Conservation (phyloP, 75 land plant species). For the Pinus tabuliformis region DNA sequence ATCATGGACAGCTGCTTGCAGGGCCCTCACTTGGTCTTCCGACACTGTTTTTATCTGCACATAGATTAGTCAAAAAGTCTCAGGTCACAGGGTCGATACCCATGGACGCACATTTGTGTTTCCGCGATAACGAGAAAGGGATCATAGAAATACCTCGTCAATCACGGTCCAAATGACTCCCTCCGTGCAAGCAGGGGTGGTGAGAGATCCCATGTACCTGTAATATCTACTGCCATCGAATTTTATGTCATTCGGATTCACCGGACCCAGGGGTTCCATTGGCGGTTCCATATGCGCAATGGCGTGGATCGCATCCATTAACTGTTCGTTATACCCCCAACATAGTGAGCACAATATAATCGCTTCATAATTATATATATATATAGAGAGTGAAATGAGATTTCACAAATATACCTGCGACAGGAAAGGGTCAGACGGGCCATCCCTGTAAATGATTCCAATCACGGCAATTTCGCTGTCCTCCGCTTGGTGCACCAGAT, state of each 20-base stretch:
- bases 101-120: neutral
- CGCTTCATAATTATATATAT: too few relatives aligned
- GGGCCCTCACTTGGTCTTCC: slow-evolving; percentile 9
- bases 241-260: slow-evolving; percentile 4
- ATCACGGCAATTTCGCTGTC: slow-evolving; percentile 28
- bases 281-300: neutral
- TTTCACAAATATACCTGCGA: slow-evolving; percentile 10
- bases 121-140: neutral
- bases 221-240: slow-evolving; percentile 14
- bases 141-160: neutral
- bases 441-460: slow-evolving; percentile 30
- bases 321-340: neutral
- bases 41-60: slow-evolving; percentile 21
- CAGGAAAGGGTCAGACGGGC: slow-evolving; percentile 25
- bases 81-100: neutral
- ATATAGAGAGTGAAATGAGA: too few relatives aligned
- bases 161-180: slow-evolving; percentile 17
- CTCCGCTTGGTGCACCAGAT: slow-evolving; percentile 32
- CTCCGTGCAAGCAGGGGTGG: slow-evolving; percentile 30
- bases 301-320: neutral
- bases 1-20: slow-evolving; percentile 15
- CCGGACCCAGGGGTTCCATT: neutral
- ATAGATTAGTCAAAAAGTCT: too few relatives aligned
- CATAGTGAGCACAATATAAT: too few relatives aligned
- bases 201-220: slow-evolving; percentile 36